phyloP scores from a whole-genome alignment of 768 basidiomycete species.

The Lepiota venenata region DNA sequence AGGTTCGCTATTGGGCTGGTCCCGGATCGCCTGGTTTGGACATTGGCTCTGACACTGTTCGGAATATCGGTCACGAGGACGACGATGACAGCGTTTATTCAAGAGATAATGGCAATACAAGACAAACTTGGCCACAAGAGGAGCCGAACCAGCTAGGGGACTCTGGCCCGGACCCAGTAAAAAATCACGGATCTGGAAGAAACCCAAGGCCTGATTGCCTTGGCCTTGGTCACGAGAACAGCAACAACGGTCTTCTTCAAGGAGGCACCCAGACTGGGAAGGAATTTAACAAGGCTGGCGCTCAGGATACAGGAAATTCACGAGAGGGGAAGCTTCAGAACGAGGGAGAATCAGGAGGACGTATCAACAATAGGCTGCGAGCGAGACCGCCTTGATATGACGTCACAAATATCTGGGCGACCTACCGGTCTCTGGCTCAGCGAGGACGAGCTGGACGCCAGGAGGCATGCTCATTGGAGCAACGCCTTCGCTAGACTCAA shows the following conservation, averaged over 20 bases:
- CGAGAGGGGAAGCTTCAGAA: not conserved
- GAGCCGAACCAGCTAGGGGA: not conserved
- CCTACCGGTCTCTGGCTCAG: not conserved
- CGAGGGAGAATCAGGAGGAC: not conserved
- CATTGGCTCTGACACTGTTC: not conserved
- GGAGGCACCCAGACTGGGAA: too few relatives aligned
- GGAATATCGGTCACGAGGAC: not conserved
- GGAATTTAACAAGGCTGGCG: not conserved
- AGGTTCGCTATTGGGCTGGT: not conserved
- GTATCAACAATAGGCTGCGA: not conserved
- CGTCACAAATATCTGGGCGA: not conserved
- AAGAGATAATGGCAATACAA: not conserved
- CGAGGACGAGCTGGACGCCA: constrained; percentile 1
- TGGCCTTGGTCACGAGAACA: too few relatives aligned
- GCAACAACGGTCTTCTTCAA: too few relatives aligned
- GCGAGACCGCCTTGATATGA: not conserved
- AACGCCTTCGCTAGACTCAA: constrained; percentile 2
- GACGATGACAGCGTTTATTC: not conserved
- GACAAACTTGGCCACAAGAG: not conserved
- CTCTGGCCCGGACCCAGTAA: not conserved
- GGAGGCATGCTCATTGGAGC: constrained; percentile 2
- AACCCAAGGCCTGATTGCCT: not conserved
- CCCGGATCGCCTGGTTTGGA: not conserved
- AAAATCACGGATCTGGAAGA: not conserved
- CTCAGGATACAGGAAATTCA: too few relatives aligned